These are phyloP conservation scores for Tanacetum coccineum DNA, from an alignment of 129 eudicot genomes.

Conservation along the genomic window DNA sequence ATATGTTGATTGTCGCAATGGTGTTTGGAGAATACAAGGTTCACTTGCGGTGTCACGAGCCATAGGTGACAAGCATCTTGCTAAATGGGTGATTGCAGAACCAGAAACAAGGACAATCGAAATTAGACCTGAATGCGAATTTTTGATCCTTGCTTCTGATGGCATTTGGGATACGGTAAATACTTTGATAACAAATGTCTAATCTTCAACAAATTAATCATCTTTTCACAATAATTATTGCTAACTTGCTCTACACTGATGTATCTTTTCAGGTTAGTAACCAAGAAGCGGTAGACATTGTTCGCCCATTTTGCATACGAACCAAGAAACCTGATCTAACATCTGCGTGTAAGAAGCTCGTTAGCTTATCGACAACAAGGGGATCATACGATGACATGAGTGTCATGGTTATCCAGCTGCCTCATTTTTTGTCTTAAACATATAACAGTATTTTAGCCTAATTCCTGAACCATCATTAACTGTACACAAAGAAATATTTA, in stretches of 20 bases:
- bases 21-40: slow-evolving; percentile 94
- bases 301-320: slow-evolving; percentile 42
- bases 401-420: slow-evolving; percentile 60
- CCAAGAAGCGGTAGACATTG: slow-evolving; percentile 81
- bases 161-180: slow-evolving; percentile 92
- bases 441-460: not conserved
- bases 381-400: slow-evolving; percentile 81
- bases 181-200: not conserved
- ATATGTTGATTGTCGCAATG: slow-evolving; percentile 69
- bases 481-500: slow-evolving; percentile 1
- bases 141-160: slow-evolving; percentile 83
- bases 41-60: slow-evolving; percentile 90
- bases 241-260: not conserved
- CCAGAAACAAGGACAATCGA: slow-evolving; percentile 56
- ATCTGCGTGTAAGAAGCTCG: slow-evolving; percentile 76
- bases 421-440: slow-evolving; percentile 32
- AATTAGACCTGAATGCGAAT: slow-evolving; percentile 60
- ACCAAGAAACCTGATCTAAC: slow-evolving; percentile 30
- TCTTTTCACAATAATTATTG: not conserved
- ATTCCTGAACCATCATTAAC: not conserved
- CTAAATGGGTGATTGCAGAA: slow-evolving; percentile 75
- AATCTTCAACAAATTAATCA: not conserved
- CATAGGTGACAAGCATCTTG: slow-evolving; percentile 71
- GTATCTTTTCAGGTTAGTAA: slow-evolving; percentile 59
- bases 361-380: slow-evolving; percentile 51